Evolutionary conservation across 1,284 basidiomycete genomes (phyloP), one percentile per base, ranked within the genome.

Genomic region (Pseudozyma hubeiensis): DNA sequence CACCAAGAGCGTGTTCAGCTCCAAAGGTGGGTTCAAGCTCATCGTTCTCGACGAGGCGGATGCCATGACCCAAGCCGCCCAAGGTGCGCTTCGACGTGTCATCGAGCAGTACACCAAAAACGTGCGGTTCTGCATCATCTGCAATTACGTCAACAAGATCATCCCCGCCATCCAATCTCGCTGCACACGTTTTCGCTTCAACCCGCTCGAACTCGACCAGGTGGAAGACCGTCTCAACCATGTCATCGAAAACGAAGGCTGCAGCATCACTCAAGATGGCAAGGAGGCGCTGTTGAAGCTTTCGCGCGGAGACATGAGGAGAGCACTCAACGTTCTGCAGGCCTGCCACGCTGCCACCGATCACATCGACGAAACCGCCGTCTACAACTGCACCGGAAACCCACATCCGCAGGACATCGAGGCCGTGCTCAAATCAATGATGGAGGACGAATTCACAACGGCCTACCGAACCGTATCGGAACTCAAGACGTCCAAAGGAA

Each of bases 121-220:
- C 82, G 97, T 98, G 69, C 91, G 97, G 37, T 99, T 99, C 86
- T 98, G 96, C 86, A 99, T 99, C 80, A 97, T 99, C 71, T 98
- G 97, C 89, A 99, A 99, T 86, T 99, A 99, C 80, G 97, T 99
- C 85, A 99, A 99, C 89, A 98, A 98, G 86, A 99, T 99, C 84
- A 91, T 92, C 7, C 97, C 97, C 4, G 97, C 97, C 24, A 97
- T 99, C 68, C 97, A 99, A 86, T 97, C 94, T 84, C 92, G 97
- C 52, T 99, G 97, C 86, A 99, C 97, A 3, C 89, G 96, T 39
- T 99, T 99, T 87, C 75, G 86, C 14, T 99, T 99, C 87, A 94
- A 93, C n/a, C 97, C 97, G 1, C 86, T 99, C 34, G 93, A 94
- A 1, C 90, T 92, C 19, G 80, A 85, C 7, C 93, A 99, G 84